These are phyloP conservation scores for Cyclanthera cordifolia DNA, from an alignment of 306 rosid species.

Conservation along the genomic window DNA sequence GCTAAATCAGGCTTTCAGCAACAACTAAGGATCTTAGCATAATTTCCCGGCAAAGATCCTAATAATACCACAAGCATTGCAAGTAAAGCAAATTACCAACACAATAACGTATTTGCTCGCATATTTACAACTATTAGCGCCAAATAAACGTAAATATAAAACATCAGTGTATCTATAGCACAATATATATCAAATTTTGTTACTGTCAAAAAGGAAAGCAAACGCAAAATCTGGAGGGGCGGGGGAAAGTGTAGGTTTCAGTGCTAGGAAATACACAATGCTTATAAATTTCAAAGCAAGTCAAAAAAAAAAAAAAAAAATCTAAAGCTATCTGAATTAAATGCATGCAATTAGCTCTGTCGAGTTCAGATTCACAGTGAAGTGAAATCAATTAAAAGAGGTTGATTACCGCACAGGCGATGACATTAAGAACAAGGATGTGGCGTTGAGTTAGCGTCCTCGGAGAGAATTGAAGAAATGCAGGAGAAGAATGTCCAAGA, in stretches of 20 bases:
- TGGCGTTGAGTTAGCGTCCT: constrained; percentile 58
- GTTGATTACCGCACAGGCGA: constrained; percentile 54
- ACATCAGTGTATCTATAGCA: background rate
- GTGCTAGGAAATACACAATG: background rate
- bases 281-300: background rate
- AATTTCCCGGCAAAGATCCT: background rate
- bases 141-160: background rate
- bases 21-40: no score
- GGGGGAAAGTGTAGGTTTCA: background rate
- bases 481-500: constrained; percentile 31
- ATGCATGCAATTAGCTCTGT: background rate
- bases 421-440: constrained; percentile 44
- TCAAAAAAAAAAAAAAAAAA: background rate
- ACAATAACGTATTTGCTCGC: background rate
- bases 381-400: background rate
- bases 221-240: background rate
- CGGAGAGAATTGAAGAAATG: constrained; percentile 27
- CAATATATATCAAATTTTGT: background rate
- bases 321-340: background rate
- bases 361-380: background rate
- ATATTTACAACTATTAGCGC: background rate
- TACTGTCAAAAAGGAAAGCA: background rate
- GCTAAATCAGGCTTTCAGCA: background rate
- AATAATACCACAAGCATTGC: background rate
- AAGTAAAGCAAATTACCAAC: background rate